Base-by-base conservation (phyloP, 257 asterid genomes). In the Mentha longifolia region DNA sequence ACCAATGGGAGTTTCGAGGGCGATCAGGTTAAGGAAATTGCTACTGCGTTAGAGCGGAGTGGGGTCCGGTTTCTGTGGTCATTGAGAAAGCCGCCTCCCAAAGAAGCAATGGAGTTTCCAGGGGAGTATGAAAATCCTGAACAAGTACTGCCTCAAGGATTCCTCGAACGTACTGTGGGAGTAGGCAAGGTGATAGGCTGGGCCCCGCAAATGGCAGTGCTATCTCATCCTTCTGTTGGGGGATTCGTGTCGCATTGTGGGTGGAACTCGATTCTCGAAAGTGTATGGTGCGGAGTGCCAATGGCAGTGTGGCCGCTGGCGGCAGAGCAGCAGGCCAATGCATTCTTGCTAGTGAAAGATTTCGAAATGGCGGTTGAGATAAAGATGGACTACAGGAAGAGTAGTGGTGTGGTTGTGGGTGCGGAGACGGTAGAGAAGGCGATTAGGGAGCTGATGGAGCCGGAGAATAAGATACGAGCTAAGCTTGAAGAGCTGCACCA, bases 271-370 rank as follows among this genome's bases (percentile, higher is more conserved):
- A 67, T 54, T 0, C 43, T 79, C 59, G 85, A 79, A 42, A 80
- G 87, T n/a, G 42, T 83, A 1, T 83, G 79, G 83, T 79, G 72
- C 8, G 87, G 87, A n/a, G 87, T 83, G 13, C 87, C 87, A 2
- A 55, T 83, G 33, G 87, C 87, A 0, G 71, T 49, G 2, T 83
- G 82, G 77, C 87, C 87, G 7, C 47, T 83, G 57, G 37, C 5
- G 2, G 83, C 81, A 0, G 87, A 83, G 73, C 87, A 83, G 51
- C 83, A 80, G 55, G 60, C 37, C 1, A 80, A 83, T 58, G 81
- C 85, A 0, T 80, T 83, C 41, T 62, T n/a, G n/a, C n/a, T n/a
- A n/a, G n/a, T n/a, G n/a, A n/a, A n/a, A n/a, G n/a, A n/a, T n/a
- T n/a, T n/a, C n/a, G n/a, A n/a, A n/a, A n/a, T n/a, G n/a, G n/a